phyloP scores from a whole-genome alignment of 768 basidiomycete genomes.

The Lyophyllum shimeji region DNA sequence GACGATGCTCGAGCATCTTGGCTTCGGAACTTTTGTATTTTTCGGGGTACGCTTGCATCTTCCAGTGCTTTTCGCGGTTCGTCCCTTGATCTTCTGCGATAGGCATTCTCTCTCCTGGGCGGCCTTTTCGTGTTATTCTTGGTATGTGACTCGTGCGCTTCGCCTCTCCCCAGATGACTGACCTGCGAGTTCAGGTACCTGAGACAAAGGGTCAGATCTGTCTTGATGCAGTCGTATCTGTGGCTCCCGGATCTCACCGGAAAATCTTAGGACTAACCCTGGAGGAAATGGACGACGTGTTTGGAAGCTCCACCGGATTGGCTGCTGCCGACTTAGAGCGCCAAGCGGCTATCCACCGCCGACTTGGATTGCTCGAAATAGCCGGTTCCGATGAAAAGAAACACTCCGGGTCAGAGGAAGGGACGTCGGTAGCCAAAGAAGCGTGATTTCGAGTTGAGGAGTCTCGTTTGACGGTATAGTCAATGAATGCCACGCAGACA shows the following conservation, averaged over 20 bases:
- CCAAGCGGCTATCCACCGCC: constrained; percentile 51
- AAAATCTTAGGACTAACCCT: constrained; percentile 46
- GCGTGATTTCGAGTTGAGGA: neutral
- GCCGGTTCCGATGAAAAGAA: constrained; percentile 13
- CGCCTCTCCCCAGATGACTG: neutral
- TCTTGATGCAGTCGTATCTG: neutral
- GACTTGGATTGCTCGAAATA: constrained; percentile 54
- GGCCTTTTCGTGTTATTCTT: constrained; percentile 66
- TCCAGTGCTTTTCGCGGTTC: neutral
- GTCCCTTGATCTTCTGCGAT: neutral
- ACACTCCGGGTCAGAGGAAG: neutral
- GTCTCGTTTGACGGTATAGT: no score
- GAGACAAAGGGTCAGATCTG: constrained; percentile 62
- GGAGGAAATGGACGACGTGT: constrained; percentile 81
- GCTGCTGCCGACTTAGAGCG: constrained; percentile 54
- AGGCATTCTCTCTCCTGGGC: constrained; percentile 67
- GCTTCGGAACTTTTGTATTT: constrained; percentile 75
- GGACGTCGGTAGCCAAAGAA: neutral
- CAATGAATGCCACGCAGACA: neutral
- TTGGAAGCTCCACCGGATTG: constrained; percentile 55
- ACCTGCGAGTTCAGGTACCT: constrained; percentile 44
- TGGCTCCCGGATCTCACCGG: neutral
- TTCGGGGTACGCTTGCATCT: constrained; percentile 52
- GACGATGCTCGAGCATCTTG: constrained; percentile 62
- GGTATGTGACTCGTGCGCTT: constrained; percentile 33